These are phyloP conservation scores for Cercospora zeina DNA, from an alignment of 2,329 filamentous ascomycete species.

Conservation along the genomic window DNA sequence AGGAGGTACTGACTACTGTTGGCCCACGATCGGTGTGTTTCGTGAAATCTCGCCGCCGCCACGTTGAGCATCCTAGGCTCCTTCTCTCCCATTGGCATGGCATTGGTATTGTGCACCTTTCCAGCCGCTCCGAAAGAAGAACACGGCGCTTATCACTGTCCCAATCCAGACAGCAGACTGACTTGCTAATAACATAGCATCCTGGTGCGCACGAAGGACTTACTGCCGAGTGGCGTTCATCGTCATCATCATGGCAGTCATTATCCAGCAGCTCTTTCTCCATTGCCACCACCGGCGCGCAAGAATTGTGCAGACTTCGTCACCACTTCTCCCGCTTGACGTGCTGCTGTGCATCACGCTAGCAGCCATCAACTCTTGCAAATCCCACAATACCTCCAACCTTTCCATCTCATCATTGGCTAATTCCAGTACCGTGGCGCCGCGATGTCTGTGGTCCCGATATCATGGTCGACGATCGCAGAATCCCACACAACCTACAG, in stretches of 20 bases:
- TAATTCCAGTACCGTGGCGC: not conserved
- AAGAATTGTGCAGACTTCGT: not conserved
- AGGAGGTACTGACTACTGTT: not conserved
- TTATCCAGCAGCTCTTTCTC: not conserved
- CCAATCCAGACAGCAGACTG: not conserved
- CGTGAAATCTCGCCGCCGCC: not conserved
- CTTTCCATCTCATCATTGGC: not conserved
- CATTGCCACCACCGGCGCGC: not conserved
- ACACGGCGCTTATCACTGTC: not conserved
- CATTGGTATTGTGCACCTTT: not conserved
- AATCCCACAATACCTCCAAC: not conserved
- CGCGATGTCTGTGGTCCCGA: not conserved
- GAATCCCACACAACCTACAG: not conserved
- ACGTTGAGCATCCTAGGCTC: not conserved
- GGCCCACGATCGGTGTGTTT: not conserved
- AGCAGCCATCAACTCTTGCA: constrained; percentile 4
- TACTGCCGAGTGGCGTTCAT: not conserved
- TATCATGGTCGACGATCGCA: not conserved
- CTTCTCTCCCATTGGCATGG: constrained; percentile 8
- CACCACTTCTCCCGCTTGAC: not conserved
- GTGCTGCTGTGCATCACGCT: not conserved
- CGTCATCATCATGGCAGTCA: not conserved
- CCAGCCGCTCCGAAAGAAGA: not conserved
- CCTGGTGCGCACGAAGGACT: not conserved
- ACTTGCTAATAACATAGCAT: not conserved